These are phyloP conservation scores for Pythium aquatile DNA, from an alignment of 352 stramenopile genomes.

Conservation along the genomic window DNA sequence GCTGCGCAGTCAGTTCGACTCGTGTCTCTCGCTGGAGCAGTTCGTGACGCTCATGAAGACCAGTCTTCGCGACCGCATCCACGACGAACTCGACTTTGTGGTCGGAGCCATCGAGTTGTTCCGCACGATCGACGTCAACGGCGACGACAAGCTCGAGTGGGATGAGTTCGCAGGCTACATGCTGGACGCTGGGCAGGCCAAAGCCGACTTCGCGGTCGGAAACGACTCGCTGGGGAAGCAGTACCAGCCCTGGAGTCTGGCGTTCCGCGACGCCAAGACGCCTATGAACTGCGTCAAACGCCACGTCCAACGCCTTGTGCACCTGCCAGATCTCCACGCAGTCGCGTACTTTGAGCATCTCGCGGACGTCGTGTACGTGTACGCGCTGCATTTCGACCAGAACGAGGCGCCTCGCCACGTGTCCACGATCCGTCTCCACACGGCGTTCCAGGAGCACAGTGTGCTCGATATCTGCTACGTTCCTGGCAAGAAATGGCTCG, in stretches of 20 bases:
- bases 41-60: constrained; percentile 76
- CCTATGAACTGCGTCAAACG: constrained; percentile 46
- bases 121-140: constrained; percentile 90
- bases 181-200: constrained; percentile 68
- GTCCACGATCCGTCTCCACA: constrained; percentile 69
- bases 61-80: constrained; percentile 62
- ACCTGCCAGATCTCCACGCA: constrained; percentile 46
- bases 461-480: constrained; percentile 63
- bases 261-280: constrained; percentile 46
- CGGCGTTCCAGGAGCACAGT: constrained; percentile 68
- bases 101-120: constrained; percentile 87
- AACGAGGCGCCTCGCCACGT: constrained; percentile 62
- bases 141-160: constrained; percentile 84
- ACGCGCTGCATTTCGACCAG: constrained; percentile 56
- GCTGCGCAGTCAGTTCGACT: constrained; percentile 52
- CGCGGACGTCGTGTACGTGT: constrained; percentile 70
- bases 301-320: constrained; percentile 51
- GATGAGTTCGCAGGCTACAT: constrained; percentile 90
- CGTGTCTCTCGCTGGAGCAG: constrained; percentile 50
- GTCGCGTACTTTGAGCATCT: constrained; percentile 69
- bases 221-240: constrained; percentile 24
- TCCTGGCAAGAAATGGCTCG: constrained; percentile 35
- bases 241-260: constrained; percentile 36
- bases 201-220: constrained; percentile 37
- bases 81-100: constrained; percentile 64